Conservation (phyloP, 2,329 filamentous ascomycete species). For the Hymenoscyphus infarciens region DNA sequence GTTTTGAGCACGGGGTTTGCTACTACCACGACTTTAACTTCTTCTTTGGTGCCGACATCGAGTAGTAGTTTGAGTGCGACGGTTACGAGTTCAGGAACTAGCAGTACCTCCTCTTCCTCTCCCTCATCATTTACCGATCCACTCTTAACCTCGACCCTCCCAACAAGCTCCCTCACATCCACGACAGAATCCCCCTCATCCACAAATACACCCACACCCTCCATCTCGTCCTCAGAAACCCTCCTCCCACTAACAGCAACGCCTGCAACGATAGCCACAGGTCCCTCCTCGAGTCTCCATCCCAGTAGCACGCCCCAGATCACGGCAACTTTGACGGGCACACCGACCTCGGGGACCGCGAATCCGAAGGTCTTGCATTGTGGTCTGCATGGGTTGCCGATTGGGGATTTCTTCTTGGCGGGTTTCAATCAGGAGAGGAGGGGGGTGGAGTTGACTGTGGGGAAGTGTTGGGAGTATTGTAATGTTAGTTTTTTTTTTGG, state of each 20-base stretch:
- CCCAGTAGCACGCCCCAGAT: neutral
- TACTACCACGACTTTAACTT: too few species aligned
- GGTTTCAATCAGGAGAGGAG: constrained; percentile 36
- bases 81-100: neutral
- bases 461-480: constrained; percentile 44
- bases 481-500: constrained; percentile 25
- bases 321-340: constrained; percentile 21
- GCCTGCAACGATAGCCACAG: neutral
- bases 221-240: neutral
- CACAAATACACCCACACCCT: neutral
- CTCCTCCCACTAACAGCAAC: neutral
- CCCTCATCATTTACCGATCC: too few species aligned
- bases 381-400: constrained; percentile 37
- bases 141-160: neutral
- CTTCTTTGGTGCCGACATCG: too few species aligned
- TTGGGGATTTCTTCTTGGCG: constrained; percentile 38
- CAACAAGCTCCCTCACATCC: neutral
- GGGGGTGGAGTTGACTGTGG: constrained; percentile 37
- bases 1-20: too few species aligned
- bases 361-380: constrained; percentile 34
- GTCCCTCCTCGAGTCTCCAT: neutral
- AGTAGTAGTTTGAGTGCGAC: neutral
- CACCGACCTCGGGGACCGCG: constrained; percentile 27
- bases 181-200: neutral
- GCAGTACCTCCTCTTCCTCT: neutral